Percentiles rank a stretch among this genome's conserved stretches.
Evolutionary conservation across 345 rosid genomes (phyloP).

Genomic region (Eucalyptus coolabah): DNA sequence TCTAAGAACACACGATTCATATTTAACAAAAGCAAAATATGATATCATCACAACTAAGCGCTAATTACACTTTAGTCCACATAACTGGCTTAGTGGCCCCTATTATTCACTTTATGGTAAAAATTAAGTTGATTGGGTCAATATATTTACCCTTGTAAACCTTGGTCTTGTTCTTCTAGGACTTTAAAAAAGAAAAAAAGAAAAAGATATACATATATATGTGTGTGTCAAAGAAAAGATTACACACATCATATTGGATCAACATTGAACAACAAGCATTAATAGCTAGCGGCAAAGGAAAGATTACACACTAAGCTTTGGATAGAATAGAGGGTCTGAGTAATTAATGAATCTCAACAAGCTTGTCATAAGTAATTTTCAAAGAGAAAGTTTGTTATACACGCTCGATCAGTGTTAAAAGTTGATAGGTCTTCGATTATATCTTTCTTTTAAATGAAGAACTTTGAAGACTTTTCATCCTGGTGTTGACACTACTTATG

Average conservation of each 20-base stretch:
- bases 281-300: background rate
- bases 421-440: background rate
- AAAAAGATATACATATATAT: too few species aligned
- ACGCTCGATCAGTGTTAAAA: background rate
- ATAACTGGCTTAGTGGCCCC: background rate
- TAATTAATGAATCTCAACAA: background rate
- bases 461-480: background rate
- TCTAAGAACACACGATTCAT: background rate
- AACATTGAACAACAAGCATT: background rate
- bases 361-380: background rate
- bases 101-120: background rate
- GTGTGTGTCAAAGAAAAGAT: too few species aligned
- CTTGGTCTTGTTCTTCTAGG: background rate
- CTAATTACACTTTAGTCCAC: background rate
- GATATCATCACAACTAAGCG: background rate
- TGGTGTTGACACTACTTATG: background rate
- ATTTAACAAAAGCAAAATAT: background rate
- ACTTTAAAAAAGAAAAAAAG: background rate
- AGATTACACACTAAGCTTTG: too few species aligned
- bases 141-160: background rate
- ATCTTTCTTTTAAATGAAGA: background rate
- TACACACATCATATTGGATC: background rate
- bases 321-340: background rate
- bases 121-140: background rate
- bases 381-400: background rate